phyloP scores from a whole-genome alignment of 768 basidiomycete species.

The Phanerodontia chrysosporium region DNA sequence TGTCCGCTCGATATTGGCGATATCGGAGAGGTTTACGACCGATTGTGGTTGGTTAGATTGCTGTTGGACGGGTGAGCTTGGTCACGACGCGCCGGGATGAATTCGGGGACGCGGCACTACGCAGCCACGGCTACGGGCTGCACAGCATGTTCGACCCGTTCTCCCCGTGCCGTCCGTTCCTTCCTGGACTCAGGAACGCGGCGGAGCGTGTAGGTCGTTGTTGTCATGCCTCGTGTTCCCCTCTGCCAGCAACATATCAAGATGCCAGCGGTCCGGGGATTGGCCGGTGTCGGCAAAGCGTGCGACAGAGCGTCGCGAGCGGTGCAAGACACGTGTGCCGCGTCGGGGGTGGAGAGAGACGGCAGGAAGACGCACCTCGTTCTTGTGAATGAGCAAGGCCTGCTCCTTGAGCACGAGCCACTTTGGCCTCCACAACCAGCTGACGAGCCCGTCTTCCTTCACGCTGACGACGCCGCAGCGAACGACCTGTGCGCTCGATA shows the following conservation, averaged over 20 bases:
- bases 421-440: conserved; percentile 88
- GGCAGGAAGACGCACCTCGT: conserved; percentile 60
- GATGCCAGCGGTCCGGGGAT: no score
- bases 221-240: no score
- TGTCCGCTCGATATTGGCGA: conserved; percentile 84
- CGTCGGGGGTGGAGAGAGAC: background rate
- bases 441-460: conserved; percentile 92
- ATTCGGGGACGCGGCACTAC: background rate
- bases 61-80: conserved; percentile 29
- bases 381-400: conserved; percentile 80
- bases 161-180: no score
- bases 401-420: conserved; percentile 85
- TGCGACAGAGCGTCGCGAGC: background rate
- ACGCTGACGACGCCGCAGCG: conserved; percentile 74
- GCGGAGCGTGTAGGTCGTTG: no score
- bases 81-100: background rate
- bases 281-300: background rate
- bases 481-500: conserved; percentile 43
- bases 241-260: no score
- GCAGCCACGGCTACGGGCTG: no score
- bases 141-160: background rate
- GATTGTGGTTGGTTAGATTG: conserved; percentile 47
- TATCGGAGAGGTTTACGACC: conserved; percentile 65
- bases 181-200: no score
- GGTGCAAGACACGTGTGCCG: background rate